Percentiles rank a stretch among this genome's conserved stretches.
Evolutionary conservation across 2,329 filamentous ascomycete species (phyloP).

Genomic region (Trichothecium roseum): DNA sequence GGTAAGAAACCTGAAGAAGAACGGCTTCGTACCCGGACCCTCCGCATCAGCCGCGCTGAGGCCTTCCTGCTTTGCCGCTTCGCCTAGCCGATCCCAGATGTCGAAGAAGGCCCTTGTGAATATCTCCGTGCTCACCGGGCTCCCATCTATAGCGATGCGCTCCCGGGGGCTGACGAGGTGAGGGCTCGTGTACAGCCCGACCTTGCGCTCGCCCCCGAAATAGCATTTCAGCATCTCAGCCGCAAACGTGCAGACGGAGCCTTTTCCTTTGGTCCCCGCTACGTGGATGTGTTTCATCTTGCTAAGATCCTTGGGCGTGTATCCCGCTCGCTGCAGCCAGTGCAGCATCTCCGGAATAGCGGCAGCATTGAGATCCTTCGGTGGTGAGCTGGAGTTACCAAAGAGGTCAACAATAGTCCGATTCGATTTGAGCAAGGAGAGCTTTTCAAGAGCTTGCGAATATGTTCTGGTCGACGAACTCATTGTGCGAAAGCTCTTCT

Average conservation of each 20-base stretch:
- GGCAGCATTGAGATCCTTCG: constrained; percentile 53
- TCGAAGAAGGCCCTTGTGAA: constrained; percentile 78
- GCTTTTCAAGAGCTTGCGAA: constrained; percentile 59
- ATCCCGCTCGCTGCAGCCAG: constrained; percentile 68
- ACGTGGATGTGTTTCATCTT: constrained; percentile 59
- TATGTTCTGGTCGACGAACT: constrained; percentile 27
- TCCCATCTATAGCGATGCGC: constrained; percentile 70
- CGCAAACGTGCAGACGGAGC: constrained; percentile 75
- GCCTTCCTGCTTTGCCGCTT: constrained; percentile 22
- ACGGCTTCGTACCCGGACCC: constrained; percentile 60
- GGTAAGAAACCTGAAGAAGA: constrained; percentile 88
- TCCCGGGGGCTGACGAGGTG: constrained; percentile 78
- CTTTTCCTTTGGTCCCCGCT: constrained; percentile 90
- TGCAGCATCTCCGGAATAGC: constrained; percentile 75
- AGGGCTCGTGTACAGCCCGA: constrained; percentile 79
- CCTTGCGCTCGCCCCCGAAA: constrained; percentile 14
- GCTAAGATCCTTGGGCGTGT: constrained; percentile 41
- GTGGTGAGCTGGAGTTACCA: constrained; percentile 12
- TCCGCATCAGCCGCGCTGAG: constrained; percentile 30
- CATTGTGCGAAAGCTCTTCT: background rate
- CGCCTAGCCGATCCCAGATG: constrained; percentile 58
- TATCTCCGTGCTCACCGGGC: constrained; percentile 53
- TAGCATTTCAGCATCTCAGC: constrained; percentile 60
- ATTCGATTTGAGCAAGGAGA: constrained; percentile 74
- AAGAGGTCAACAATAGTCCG: constrained; percentile 50